Evolutionary conservation across 2,329 filamentous ascomycete species (phyloP).

Genomic region (Talaromyces sp.): DNA sequence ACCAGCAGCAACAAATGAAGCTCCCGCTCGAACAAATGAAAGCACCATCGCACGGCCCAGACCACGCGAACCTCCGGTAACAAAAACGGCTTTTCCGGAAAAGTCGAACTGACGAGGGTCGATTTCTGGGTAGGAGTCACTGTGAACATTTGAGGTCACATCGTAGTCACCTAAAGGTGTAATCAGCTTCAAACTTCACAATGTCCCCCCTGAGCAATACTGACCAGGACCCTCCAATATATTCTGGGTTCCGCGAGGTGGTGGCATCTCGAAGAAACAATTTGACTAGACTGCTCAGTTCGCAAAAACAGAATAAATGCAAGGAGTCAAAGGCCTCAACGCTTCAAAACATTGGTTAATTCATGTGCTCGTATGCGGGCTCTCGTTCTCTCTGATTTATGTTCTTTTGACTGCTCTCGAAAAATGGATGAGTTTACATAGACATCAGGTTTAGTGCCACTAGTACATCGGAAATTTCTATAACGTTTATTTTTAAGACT

Average conservation of each 20-base stretch:
- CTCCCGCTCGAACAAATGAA: slow-evolving; percentile 55
- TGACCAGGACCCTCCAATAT: slow-evolving; percentile 11
- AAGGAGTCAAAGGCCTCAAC: too few relatives aligned
- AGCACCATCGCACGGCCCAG: slow-evolving; percentile 54
- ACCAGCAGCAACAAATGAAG: slow-evolving; percentile 51
- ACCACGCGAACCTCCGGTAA: slow-evolving; percentile 56
- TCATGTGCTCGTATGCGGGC: neutral
- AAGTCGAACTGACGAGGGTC: slow-evolving; percentile 40
- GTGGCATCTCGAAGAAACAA: neutral
- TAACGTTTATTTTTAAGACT: neutral
- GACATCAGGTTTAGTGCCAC: neutral
- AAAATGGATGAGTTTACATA: neutral
- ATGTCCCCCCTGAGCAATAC: neutral
- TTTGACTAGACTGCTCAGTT: too few relatives aligned
- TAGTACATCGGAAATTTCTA: neutral
- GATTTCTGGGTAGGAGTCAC: slow-evolving; percentile 56
- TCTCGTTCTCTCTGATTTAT: neutral
- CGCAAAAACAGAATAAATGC: too few relatives aligned
- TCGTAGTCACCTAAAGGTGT: slow-evolving; percentile 19
- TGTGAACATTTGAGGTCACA: slow-evolving; percentile 34
- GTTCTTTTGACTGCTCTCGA: neutral
- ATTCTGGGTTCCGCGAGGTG: slow-evolving; percentile 11
- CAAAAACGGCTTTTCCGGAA: slow-evolving; percentile 46
- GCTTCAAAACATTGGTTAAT: neutral
- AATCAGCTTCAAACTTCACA: neutral